Base-by-base conservation (phyloP, 495 filamentous ascomycete genomes). In the Neurospora sp. region DNA sequence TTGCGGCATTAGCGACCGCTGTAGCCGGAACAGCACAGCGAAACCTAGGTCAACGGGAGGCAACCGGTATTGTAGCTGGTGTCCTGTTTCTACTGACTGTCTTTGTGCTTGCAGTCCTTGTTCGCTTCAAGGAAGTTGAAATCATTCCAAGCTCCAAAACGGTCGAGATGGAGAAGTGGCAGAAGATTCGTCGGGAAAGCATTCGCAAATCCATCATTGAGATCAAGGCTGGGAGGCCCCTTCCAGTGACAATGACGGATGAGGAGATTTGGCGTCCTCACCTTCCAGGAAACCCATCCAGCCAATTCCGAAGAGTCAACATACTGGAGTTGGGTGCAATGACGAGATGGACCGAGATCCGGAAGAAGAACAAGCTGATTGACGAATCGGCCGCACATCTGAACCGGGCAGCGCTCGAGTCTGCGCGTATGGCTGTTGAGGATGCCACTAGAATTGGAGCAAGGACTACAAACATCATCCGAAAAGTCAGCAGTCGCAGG, bases 341-440 rank as follows among this genome's bases (percentile, higher is more conserved):
- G 82, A 89, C 84, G 53, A 80, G 91, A 39, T 93, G 91, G 89
- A 90, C 85, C 53, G 91, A 93, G 81, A 91, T 93, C 77, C 83
- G 91, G 74, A 85, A 84, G 78, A 87, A 88, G 81, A 93, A 93
- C 76, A 82, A 82, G 69, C 78, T 93, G 73, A 83, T 90, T 41
- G 85, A 88, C 75, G 75, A 82, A 75, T 76, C 70, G 1, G 76
- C 77, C 18, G 81, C 79, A 44, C 80, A 80, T 73, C 74, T 84
- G 16, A 85, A 85, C 69, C 79, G 81, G 27, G 81, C 80, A 16
- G 78, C 81, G 2, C 77, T 84, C 9, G 78, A 76, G 68, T 68
- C 82, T 46, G 84, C 82, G 22, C 78, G 81, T 1, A 77, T 75
- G 46, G 82, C 80, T 12, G 71, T 82, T 39, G 80, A 75, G 66